phyloP scores from a whole-genome alignment of 768 basidiomycete species.

The Leccinellum rugosiceps region DNA sequence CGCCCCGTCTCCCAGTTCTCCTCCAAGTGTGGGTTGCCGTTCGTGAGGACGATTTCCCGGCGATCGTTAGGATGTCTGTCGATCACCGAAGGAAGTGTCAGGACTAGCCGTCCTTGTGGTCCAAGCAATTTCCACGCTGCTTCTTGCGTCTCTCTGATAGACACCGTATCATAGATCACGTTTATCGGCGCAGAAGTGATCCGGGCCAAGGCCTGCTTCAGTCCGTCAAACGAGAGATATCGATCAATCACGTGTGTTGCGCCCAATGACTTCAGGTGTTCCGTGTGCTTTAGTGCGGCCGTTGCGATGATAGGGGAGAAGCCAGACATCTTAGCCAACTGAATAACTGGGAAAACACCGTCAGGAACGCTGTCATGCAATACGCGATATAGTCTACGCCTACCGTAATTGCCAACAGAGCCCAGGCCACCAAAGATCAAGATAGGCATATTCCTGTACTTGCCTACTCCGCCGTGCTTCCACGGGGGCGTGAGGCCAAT shows the following conservation, averaged over 20 bases:
- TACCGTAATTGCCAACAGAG: slow-evolving; percentile 51
- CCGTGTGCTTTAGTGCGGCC: slow-evolving; percentile 35
- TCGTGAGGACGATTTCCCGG: slow-evolving; percentile 30
- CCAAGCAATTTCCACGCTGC: slow-evolving; percentile 36
- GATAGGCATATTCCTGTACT: slow-evolving; percentile 43
- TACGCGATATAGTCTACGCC: slow-evolving; percentile 14
- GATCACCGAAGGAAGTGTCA: slow-evolving; percentile 34
- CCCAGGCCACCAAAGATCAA: slow-evolving; percentile 47
- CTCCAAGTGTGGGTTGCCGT: slow-evolving; percentile 32
- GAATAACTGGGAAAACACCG: slow-evolving; percentile 30
- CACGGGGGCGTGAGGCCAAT: slow-evolving; percentile 40
- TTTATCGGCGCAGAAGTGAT: slow-evolving; percentile 36
- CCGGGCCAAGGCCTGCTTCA: slow-evolving; percentile 35
- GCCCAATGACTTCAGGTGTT: slow-evolving; percentile 32
- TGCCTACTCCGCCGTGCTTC: slow-evolving; percentile 35
- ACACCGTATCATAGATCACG: slow-evolving; percentile 39
- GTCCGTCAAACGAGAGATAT: slow-evolving; percentile 22
- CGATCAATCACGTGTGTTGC: slow-evolving; percentile 37
- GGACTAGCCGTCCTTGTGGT: slow-evolving; percentile 35
- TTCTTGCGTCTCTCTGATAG: slow-evolving; percentile 37
- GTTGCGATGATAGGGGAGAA: slow-evolving; percentile 36
- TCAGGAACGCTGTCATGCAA: slow-evolving; percentile 15
- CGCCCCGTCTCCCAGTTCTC: slow-evolving; percentile 34
- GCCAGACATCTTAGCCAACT: slow-evolving; percentile 39
- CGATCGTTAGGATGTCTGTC: slow-evolving; percentile 25